Conservation (phyloP, 768 basidiomycete genomes). For the Agrocybe praecox region DNA sequence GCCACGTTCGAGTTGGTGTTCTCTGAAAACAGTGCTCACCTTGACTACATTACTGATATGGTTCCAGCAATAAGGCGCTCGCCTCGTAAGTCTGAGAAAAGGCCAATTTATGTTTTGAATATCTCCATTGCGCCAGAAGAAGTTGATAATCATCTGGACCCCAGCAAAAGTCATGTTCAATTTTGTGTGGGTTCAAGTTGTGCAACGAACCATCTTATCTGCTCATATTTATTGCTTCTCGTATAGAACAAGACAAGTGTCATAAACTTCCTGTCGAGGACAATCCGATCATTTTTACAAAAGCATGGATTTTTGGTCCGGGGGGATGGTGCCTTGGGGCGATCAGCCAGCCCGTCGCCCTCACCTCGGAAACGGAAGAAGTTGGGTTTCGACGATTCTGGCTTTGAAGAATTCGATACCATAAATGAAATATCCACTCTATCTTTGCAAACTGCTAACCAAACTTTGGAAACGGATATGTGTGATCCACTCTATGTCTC, state of each 20-base stretch:
- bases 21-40: not conserved
- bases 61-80: conserved; percentile 63
- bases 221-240: conserved; percentile 4
- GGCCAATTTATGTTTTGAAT: conserved; percentile 84
- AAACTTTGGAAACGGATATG: conserved; percentile 3
- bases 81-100: conserved; percentile 77
- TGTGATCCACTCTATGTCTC: conserved; percentile 19
- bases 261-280: conserved; percentile 54
- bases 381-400: conserved; percentile 35
- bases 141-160: conserved; percentile 81
- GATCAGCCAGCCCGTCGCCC: conserved; percentile 24
- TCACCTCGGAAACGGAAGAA: conserved; percentile 58
- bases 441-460: conserved; percentile 16
- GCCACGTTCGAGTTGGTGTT: conserved; percentile 43
- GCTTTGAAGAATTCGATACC: conserved; percentile 32
- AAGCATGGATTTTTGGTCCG: conserved; percentile 57
- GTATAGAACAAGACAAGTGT: conserved; percentile 66
- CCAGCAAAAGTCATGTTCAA: conserved; percentile 69
- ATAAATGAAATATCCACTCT: conserved; percentile 15
- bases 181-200: conserved; percentile 54
- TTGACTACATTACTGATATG: conserved; percentile 13
- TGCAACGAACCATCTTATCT: conserved; percentile 9
- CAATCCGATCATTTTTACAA: conserved; percentile 63
- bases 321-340: conserved; percentile 17
- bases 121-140: conserved; percentile 64